Conservation (phyloP, 2,329 filamentous ascomycete species). For the Sporothrix globosa region DNA sequence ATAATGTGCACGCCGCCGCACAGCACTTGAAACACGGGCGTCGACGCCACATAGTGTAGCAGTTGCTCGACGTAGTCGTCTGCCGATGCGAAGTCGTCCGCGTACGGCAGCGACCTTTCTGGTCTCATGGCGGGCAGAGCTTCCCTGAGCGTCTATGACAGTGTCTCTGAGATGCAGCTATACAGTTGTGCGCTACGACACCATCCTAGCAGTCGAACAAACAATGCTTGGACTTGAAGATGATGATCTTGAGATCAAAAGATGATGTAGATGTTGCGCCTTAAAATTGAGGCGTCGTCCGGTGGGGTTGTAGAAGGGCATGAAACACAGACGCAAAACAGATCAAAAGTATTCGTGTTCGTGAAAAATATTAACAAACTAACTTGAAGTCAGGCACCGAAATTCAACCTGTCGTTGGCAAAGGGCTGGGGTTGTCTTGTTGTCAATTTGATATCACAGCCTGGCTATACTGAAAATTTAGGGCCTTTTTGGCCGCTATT, state of each 20-base stretch:
- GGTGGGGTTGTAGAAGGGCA: not conserved
- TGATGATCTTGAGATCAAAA: not conserved
- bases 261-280: not conserved
- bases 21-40: conserved; percentile 79
- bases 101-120: conserved; percentile 63
- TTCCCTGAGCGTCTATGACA: too few relatives aligned
- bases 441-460: conserved; percentile 9
- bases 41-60: conserved; percentile 73
- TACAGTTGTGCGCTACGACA: not conserved
- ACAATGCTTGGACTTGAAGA: not conserved
- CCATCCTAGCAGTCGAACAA: not conserved
- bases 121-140: conserved; percentile 30
- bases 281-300: too few relatives aligned
- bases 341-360: not conserved
- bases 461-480: conserved; percentile 25
- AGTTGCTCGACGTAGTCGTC: conserved; percentile 81
- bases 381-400: too few relatives aligned
- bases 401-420: not conserved
- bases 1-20: conserved; percentile 96
- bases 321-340: not conserved
- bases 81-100: conserved; percentile 67
- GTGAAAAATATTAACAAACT: not conserved
- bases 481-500: not conserved
- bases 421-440: not conserved
- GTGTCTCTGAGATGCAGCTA: not conserved